Percentiles rank a stretch among this genome's conserved stretches.
Evolutionary conservation across 176 grass and related monocot species (phyloP).

Genomic region (Zoysia japonica): DNA sequence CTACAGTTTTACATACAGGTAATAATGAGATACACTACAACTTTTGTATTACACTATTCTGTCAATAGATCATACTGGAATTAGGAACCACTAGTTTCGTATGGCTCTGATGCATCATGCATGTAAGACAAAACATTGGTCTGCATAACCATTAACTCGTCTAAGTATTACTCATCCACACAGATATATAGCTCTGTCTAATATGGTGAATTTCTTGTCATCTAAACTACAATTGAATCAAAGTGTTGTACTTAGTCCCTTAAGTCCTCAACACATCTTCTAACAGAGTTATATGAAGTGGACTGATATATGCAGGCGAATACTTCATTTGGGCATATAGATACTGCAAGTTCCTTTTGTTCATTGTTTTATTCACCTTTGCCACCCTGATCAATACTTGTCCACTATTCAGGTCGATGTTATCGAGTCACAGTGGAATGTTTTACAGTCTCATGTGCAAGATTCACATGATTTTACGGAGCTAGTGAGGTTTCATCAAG

Average conservation of each 20-base stretch:
- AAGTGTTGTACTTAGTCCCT: constrained; percentile 19
- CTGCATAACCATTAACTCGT: not conserved
- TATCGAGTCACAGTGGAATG: constrained; percentile 98
- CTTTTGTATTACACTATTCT: not conserved
- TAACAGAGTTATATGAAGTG: not conserved
- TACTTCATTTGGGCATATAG: constrained; percentile 24
- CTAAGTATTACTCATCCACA: not conserved
- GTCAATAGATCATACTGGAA: not conserved
- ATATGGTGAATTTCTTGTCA: constrained; percentile 12
- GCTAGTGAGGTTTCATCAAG: constrained; percentile 95
- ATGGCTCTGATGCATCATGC: not conserved
- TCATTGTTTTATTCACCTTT: not conserved
- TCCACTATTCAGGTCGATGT: constrained; percentile 78
- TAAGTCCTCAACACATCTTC: not conserved
- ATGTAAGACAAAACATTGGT: not conserved
- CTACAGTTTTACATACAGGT: constrained; percentile 99
- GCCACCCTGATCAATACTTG: constrained; percentile 3
- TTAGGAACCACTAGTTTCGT: not conserved
- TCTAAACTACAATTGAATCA: not conserved
- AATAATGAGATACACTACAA: constrained; percentile 1
- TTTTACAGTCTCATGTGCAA: constrained; percentile 91
- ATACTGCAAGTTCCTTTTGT: constrained; percentile 16
- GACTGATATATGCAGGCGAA: not conserved
- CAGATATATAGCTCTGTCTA: not conserved
- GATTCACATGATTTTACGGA: constrained; percentile 99